A percentile compares a stretch with the other conserved stretches of the same genome.
Evolutionary conservation across 306 rosid species (phyloP).

Genomic region (Styphnolobium japonicum): DNA sequence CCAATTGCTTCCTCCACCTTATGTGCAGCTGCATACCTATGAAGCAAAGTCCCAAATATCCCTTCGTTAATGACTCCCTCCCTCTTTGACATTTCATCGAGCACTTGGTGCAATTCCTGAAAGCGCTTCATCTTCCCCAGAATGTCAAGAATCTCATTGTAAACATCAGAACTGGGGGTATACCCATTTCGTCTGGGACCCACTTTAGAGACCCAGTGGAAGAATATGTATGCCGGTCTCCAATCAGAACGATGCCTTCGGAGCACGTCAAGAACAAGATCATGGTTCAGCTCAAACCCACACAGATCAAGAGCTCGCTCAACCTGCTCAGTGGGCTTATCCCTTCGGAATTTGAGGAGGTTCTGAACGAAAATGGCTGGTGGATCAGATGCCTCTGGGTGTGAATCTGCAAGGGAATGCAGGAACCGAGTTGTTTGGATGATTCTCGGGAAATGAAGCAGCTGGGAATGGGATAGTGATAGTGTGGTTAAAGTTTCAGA

Average conservation of each 20-base stretch:
- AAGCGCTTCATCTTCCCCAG: conserved; percentile 61
- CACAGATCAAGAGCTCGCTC: conserved; percentile 56
- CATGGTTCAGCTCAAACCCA: conserved; percentile 36
- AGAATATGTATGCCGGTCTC: conserved; percentile 60
- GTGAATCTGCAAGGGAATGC: conserved; percentile 29
- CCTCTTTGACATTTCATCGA: conserved; percentile 68
- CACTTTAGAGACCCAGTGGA: conserved; percentile 59
- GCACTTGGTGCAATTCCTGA: conserved; percentile 53
- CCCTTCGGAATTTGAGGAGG: conserved; percentile 60
- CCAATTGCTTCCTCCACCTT: conserved; percentile 58
- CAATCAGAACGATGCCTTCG: conserved; percentile 69
- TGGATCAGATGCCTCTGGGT: conserved; percentile 16
- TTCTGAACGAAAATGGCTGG: conserved; percentile 49
- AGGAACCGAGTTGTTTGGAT: conserved; percentile 5
- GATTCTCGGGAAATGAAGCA: not conserved
- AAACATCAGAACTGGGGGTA: conserved; percentile 40
- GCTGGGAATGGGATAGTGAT: no score
- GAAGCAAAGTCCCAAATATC: conserved; percentile 45
- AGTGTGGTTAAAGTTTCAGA: not conserved
- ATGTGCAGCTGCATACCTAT: conserved; percentile 62
- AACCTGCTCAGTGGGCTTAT: conserved; percentile 49
- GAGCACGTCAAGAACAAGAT: conserved; percentile 60
- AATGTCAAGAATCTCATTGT: conserved; percentile 57
- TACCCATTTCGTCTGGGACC: conserved; percentile 6
- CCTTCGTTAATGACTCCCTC: conserved; percentile 42